Evolutionary conservation across 495 filamentous ascomycete genomes (phyloP).

Genomic region (Mycothermus thermophilus): DNA sequence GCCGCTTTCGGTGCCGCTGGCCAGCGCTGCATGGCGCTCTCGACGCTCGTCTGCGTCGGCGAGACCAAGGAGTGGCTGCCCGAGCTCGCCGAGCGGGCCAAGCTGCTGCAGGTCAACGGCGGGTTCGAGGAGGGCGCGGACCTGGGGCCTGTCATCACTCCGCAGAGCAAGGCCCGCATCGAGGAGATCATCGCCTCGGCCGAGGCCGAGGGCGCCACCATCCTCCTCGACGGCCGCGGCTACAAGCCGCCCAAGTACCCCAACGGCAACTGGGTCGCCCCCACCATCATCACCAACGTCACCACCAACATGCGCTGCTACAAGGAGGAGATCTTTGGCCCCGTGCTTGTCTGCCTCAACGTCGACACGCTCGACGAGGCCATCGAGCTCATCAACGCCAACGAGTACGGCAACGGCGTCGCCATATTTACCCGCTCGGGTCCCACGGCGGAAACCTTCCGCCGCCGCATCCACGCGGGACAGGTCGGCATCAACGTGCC

Average conservation of each 20-base stretch:
- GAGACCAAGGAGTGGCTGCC: slow-evolving; percentile 87
- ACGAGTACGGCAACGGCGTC: slow-evolving; percentile 54
- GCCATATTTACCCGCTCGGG: slow-evolving; percentile 52
- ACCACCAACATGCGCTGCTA: slow-evolving; percentile 90
- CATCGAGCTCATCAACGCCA: slow-evolving; percentile 48
- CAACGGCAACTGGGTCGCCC: slow-evolving; percentile 89
- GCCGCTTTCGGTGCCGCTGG: slow-evolving; percentile 95
- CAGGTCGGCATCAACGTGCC: slow-evolving; percentile 76
- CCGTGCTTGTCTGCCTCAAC: slow-evolving; percentile 77
- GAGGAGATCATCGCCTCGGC: slow-evolving; percentile 78
- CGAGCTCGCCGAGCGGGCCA: slow-evolving; percentile 84
- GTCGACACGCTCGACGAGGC: slow-evolving; percentile 72
- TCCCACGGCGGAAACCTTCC: slow-evolving; percentile 45
- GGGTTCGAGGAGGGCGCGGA: slow-evolving; percentile 93
- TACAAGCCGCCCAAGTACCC: slow-evolving; percentile 85
- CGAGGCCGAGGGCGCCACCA: slow-evolving; percentile 84
- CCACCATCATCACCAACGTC: slow-evolving; percentile 90
- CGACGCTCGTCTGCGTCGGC: slow-evolving; percentile 84
- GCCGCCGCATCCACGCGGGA: slow-evolving; percentile 55
- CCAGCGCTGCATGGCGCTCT: slow-evolving; percentile 95
- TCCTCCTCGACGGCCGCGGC: slow-evolving; percentile 85
- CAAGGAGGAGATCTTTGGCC: slow-evolving; percentile 92
- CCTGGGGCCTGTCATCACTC: slow-evolving; percentile 89
- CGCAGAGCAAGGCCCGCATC: slow-evolving; percentile 83
- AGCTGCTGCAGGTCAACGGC: slow-evolving; percentile 77